A percentile compares a stretch with the other conserved stretches of the same genome.
phyloP scores from a whole-genome alignment of 495 filamentous ascomycete species.

The Penicillium paradoxum region DNA sequence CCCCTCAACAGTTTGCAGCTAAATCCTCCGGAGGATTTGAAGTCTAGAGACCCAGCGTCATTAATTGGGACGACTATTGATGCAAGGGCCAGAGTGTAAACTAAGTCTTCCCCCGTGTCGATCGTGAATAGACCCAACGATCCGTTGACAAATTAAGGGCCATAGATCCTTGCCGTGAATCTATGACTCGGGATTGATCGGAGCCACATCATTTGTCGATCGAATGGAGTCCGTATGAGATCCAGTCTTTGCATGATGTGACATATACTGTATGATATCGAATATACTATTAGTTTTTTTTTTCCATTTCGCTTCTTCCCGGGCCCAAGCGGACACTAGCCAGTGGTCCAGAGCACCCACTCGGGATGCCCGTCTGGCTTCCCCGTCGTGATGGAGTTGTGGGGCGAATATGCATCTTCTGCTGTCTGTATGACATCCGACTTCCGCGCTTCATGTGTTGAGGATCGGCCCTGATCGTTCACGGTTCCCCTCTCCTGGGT shows the following conservation, averaged over 20 bases:
- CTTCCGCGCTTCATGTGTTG: constrained; percentile 21
- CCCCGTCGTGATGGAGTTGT: constrained; percentile 21
- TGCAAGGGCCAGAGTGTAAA: constrained; percentile 35
- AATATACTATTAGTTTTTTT: constrained; percentile 9
- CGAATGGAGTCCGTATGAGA: constrained; percentile 9
- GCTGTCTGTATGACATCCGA: constrained; percentile 35
- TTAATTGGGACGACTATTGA: constrained; percentile 31
- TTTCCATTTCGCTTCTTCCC: constrained; percentile 7
- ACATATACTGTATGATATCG: constrained; percentile 29
- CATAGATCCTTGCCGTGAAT: constrained; percentile 20
- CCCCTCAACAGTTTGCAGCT: constrained; percentile 16
- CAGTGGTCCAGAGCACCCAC: constrained; percentile 9
- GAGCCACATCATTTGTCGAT: constrained; percentile 31
- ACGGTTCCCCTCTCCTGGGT: constrained; percentile 22
- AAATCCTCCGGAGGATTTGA: constrained; percentile 13
- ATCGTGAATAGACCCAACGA: constrained; percentile 27
- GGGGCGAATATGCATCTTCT: constrained; percentile 17
- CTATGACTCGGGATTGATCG: constrained; percentile 21
- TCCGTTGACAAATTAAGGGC: constrained; percentile 40
- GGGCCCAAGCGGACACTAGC: constrained; percentile 7
- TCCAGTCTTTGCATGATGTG: constrained; percentile 34
- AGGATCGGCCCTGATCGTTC: constrained; percentile 26
- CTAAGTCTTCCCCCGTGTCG: constrained; percentile 31
- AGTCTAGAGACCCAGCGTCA: constrained; percentile 3
- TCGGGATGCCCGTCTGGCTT: constrained; percentile 20